These are phyloP conservation scores for Neolentinus lepideus DNA, from an alignment of 1,284 basidiomycete genomes.

Conservation along the genomic window DNA sequence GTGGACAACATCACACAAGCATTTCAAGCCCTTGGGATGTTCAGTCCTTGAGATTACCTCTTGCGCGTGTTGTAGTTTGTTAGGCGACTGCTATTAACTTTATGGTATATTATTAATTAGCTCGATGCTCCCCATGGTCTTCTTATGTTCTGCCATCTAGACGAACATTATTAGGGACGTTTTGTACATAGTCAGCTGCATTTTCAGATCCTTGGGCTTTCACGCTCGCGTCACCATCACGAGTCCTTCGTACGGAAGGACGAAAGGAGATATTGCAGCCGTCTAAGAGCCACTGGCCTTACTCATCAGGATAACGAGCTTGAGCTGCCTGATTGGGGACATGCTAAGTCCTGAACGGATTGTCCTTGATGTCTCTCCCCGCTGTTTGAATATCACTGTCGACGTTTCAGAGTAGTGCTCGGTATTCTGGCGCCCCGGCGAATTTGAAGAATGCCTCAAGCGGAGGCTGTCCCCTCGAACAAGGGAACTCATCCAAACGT, in stretches of 20 bases:
- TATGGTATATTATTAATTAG: background rate
- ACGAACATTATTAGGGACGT: background rate
- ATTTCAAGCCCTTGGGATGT: background rate
- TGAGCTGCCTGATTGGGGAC: background rate
- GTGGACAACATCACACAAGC: slow-evolving; percentile 30
- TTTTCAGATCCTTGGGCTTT: background rate
- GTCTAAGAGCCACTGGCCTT: background rate
- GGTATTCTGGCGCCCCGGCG: background rate
- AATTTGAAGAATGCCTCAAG: slow-evolving; percentile 8
- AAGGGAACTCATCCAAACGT: slow-evolving; percentile 7
- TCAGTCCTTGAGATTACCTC: background rate
- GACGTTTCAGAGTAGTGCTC: background rate
- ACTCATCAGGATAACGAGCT: slow-evolving; percentile 1
- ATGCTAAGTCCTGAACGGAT: background rate
- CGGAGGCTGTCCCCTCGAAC: background rate
- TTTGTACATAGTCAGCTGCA: background rate
- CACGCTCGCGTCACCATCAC: too few species aligned
- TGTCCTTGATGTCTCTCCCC: background rate
- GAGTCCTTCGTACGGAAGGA: too few species aligned
- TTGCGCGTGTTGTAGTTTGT: background rate
- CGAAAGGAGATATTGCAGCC: background rate
- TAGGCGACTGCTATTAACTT: background rate
- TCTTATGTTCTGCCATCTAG: background rate
- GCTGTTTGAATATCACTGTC: background rate
- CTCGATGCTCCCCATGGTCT: background rate